Conservation (phyloP, 768 basidiomycete genomes). For the Termitomyces sp. region DNA sequence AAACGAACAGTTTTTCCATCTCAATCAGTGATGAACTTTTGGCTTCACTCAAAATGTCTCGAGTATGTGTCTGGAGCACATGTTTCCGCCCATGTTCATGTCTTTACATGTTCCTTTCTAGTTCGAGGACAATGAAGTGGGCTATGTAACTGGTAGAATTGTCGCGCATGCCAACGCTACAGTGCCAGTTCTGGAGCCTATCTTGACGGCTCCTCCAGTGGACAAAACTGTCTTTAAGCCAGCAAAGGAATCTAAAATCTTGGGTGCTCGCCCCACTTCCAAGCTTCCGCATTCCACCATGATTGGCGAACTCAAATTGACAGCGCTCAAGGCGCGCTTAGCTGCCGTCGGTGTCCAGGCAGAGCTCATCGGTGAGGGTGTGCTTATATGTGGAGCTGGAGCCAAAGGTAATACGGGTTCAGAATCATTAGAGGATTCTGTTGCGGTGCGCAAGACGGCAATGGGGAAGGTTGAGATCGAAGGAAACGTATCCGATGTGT, state of each 20-base stretch:
- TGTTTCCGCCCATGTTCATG: not conserved
- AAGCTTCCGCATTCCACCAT: slow-evolving; percentile 85
- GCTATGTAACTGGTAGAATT: slow-evolving; percentile 86
- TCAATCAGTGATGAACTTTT: slow-evolving; percentile 89
- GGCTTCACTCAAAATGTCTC: slow-evolving; percentile 74
- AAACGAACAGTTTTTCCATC: slow-evolving; percentile 91
- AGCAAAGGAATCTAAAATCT: slow-evolving; percentile 31
- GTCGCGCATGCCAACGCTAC: slow-evolving; percentile 80
- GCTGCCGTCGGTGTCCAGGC: slow-evolving; percentile 74
- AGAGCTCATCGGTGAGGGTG: slow-evolving; percentile 96
- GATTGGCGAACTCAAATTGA: slow-evolving; percentile 96
- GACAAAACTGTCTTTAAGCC: slow-evolving; percentile 17
- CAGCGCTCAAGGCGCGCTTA: slow-evolving; percentile 78
- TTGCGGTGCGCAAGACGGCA: slow-evolving; percentile 84
- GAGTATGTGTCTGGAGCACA: slow-evolving; percentile 45
- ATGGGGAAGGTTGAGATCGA: slow-evolving; percentile 86
- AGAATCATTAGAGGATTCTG: slow-evolving; percentile 55
- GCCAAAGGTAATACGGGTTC: slow-evolving; percentile 35
- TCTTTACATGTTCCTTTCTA: slow-evolving; percentile 22
- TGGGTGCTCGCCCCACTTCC: slow-evolving; percentile 62
- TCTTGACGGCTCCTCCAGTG: slow-evolving; percentile 25
- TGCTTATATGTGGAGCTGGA: slow-evolving; percentile 77
- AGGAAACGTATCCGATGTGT: slow-evolving; percentile 82
- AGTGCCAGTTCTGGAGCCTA: slow-evolving; percentile 82
- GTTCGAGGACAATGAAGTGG: slow-evolving; percentile 98